Percentiles rank a stretch among this genome's conserved stretches.
These are phyloP conservation scores for Penicillium angulare DNA, from an alignment of 495 filamentous ascomycete species.

Conservation along the genomic window DNA sequence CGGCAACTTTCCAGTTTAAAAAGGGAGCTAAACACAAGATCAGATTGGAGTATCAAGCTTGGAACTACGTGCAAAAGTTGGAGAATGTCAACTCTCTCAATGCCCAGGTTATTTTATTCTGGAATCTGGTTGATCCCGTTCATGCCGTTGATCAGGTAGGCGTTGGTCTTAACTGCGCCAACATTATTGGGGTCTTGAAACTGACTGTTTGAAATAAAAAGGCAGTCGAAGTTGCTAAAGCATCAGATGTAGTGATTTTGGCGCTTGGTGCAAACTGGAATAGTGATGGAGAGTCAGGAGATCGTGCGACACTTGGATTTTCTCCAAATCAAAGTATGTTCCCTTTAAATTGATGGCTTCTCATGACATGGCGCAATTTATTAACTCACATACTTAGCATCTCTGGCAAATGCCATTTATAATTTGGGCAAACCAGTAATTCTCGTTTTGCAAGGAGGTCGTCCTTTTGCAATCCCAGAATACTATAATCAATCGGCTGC, in stretches of 20 bases:
- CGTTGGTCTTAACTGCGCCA: not conserved
- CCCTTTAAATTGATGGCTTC: not conserved
- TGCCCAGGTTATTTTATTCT: constrained; percentile 42
- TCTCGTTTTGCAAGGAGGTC: constrained; percentile 41
- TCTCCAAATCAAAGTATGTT: constrained; percentile 12
- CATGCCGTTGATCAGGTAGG: constrained; percentile 26
- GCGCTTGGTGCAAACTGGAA: constrained; percentile 43
- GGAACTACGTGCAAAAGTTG: constrained; percentile 38
- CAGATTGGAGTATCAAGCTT: constrained; percentile 45
- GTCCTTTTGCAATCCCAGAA: constrained; percentile 34
- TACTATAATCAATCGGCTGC: constrained; percentile 6
- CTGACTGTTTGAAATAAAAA: constrained; percentile 1
- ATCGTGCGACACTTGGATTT: constrained; percentile 34
- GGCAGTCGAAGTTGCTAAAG: constrained; percentile 31
- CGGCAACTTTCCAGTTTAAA: constrained; percentile 33
- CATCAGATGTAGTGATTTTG: constrained; percentile 40
- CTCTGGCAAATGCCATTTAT: constrained; percentile 35
- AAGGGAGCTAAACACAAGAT: constrained; percentile 32
- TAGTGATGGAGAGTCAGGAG: constrained; percentile 45
- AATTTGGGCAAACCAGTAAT: constrained; percentile 38
- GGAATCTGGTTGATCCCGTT: constrained; percentile 40
- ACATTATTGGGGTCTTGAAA: not conserved
- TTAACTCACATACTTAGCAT: not conserved
- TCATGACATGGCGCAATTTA: not conserved
- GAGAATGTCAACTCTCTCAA: constrained; percentile 43